A percentile compares a stretch with the other conserved stretches of the same genome.
These are phyloP conservation scores for Lichtheimia ornata DNA, from an alignment of 371 early-diverging fungal species.

Conservation along the genomic window DNA sequence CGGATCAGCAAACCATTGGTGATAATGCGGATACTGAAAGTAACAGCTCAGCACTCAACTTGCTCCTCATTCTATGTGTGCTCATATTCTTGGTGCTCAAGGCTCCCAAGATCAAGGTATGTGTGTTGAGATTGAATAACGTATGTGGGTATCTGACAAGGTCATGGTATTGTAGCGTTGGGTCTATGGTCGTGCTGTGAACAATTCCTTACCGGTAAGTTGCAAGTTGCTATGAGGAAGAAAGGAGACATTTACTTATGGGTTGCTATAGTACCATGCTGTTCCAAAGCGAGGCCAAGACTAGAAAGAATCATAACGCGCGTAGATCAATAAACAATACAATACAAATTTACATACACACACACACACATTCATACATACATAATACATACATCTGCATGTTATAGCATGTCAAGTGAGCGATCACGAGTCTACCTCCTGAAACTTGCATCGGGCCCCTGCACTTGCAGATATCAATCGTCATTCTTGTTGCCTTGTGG, in stretches of 20 bases:
- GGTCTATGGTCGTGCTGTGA: not conserved
- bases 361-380: too few relatives aligned
- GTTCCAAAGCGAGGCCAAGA: not conserved
- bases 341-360: too few relatives aligned
- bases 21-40: not conserved
- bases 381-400: too few relatives aligned
- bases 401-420: too few relatives aligned
- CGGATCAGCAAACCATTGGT: not conserved
- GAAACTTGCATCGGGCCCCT: too few relatives aligned
- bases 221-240: not conserved
- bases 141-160: too few relatives aligned
- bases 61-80: slow-evolving; percentile 6
- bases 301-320: not conserved
- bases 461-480: too few relatives aligned
- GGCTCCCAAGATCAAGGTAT: slow-evolving; percentile 15
- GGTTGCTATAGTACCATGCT: slow-evolving; percentile 1
- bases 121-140: not conserved
- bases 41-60: slow-evolving; percentile 6
- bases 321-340: too few relatives aligned
- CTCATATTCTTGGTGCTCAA: slow-evolving; percentile 6
- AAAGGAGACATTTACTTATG: not conserved
- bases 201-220: slow-evolving; percentile 1
- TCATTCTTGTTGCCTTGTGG: too few relatives aligned
- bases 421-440: too few relatives aligned
- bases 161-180: not conserved